Conservation (phyloP, 352 stramenopile genomes). For the Pythium phragmiticola region DNA sequence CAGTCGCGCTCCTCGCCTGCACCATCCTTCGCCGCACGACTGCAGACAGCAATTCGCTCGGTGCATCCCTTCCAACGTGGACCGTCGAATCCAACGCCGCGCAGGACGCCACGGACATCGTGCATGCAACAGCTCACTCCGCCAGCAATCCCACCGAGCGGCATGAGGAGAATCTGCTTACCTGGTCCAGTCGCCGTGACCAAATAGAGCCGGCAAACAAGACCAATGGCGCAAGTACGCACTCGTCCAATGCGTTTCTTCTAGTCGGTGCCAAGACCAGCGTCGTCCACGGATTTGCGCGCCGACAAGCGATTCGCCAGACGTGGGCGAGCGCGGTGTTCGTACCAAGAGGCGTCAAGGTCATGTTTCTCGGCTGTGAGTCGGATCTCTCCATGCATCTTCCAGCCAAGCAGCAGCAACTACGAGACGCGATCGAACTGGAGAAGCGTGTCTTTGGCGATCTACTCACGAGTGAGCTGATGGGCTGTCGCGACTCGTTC, state of each 20-base stretch:
- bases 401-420: neutral
- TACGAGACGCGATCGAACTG: neutral
- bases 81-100: neutral
- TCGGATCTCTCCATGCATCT: conserved; percentile 4
- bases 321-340: conserved; percentile 33
- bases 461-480: conserved; percentile 13
- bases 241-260: conserved; percentile 11
- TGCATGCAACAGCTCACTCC: neutral
- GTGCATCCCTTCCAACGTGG: neutral
- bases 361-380: conserved; percentile 42
- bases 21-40: no score
- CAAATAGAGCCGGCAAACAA: no score
- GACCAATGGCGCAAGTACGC: no score
- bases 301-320: conserved; percentile 17
- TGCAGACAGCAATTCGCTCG: no score
- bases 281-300: conserved; percentile 34
- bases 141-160: neutral
- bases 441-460: conserved; percentile 31
- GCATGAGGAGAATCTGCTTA: neutral
- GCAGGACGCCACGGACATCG: neutral
- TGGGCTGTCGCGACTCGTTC: conserved; percentile 5
- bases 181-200: neutral
- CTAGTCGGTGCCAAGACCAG: conserved; percentile 51
- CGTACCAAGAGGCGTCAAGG: conserved; percentile 18
- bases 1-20: no score